A percentile compares a stretch with the other conserved stretches of the same genome.
Evolutionary conservation across 805 yeast species (phyloP).

Genomic region (Starmerella davenportii): DNA sequence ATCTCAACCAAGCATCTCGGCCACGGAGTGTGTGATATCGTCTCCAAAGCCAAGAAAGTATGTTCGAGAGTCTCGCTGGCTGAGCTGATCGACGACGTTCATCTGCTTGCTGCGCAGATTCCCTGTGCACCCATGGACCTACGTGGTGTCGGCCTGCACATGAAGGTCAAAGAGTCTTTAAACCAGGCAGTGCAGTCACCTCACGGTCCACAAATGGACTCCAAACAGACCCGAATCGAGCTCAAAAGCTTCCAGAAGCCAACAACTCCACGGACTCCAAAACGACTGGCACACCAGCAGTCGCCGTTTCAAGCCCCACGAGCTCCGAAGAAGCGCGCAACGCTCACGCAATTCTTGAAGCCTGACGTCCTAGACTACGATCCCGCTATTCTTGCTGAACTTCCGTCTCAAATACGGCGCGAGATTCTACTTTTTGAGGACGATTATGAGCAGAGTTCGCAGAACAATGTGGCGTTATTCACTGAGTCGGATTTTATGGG

Average conservation of each 20-base stretch:
- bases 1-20: slow-evolving; percentile 70
- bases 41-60: slow-evolving; percentile 39
- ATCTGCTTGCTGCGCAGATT: slow-evolving; percentile 34
- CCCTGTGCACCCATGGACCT: slow-evolving; percentile 48
- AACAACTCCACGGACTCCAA: neutral
- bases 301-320: neutral
- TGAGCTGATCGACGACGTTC: slow-evolving; percentile 42
- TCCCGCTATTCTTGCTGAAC: slow-evolving; percentile 21
- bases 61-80: slow-evolving; percentile 37
- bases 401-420: slow-evolving; percentile 47
- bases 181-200: neutral
- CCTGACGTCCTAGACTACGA: neutral
- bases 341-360: slow-evolving; percentile 12
- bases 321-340: slow-evolving; percentile 6
- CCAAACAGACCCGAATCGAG: neutral
- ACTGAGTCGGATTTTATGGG: slow-evolving; percentile 4
- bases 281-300: neutral
- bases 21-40: slow-evolving; percentile 58
- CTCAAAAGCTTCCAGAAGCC: neutral
- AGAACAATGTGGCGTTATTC: neutral
- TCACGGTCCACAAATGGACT: neutral
- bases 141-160: slow-evolving; percentile 61
- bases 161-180: slow-evolving; percentile 29
- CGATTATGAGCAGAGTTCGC: slow-evolving; percentile 4
- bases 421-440: slow-evolving; percentile 30